A percentile compares a stretch with the other conserved stretches of the same genome.
Conservation (phyloP, 2,329 filamentous ascomycete genomes). For the Ophiostoma novo-ulmi region DNA sequence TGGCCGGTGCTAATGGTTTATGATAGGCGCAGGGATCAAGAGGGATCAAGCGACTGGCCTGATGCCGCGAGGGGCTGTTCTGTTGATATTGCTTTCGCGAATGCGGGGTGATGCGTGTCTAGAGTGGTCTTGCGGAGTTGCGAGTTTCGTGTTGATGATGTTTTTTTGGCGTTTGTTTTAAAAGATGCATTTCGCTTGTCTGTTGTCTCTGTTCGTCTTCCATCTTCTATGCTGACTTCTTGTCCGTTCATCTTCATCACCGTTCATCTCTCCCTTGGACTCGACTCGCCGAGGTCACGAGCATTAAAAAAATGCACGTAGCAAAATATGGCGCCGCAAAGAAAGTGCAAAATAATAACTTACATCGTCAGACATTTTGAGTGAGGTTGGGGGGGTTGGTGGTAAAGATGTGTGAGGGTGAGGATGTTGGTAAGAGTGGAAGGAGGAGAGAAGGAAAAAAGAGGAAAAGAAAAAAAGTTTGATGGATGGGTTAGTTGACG, state of each 20-base stretch:
- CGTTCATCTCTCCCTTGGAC: background rate
- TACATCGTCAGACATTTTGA: slow-evolving; percentile 57
- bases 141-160: background rate
- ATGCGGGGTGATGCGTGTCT: slow-evolving; percentile 45
- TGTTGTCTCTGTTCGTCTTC: background rate
- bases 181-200: background rate
- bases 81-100: slow-evolving; percentile 30
- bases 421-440: slow-evolving; percentile 31
- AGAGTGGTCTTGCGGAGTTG: background rate
- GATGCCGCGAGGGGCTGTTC: slow-evolving; percentile 9
- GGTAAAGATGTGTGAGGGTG: slow-evolving; percentile 30
- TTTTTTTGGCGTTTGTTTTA: background rate
- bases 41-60: background rate
- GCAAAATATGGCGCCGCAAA: background rate
- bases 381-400: slow-evolving; percentile 34
- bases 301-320: background rate
- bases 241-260: background rate
- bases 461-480: slow-evolving; percentile 25
- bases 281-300: background rate
- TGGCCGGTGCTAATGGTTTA: background rate
- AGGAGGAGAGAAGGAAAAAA: background rate
- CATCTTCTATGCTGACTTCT: background rate
- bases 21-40: background rate
- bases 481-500: slow-evolving; percentile 22
- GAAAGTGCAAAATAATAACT: slow-evolving; percentile 33